A percentile compares a stretch with the other conserved stretches of the same genome.
Conservation (phyloP, 73 alveolate species). For the Tetrahymena borealis region DNA sequence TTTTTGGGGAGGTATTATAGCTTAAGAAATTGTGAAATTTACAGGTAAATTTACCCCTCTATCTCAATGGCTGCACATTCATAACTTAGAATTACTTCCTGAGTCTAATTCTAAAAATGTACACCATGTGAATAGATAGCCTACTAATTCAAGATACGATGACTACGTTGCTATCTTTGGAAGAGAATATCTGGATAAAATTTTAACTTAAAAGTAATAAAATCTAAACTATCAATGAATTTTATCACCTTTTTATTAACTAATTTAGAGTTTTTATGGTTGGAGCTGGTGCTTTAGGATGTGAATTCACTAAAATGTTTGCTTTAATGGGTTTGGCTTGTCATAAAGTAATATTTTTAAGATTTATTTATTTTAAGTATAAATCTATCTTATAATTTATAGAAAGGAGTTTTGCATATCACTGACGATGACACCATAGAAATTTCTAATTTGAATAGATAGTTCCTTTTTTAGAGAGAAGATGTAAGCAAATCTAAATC, state of each 20-base stretch:
- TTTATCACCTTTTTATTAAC: conserved; percentile 76
- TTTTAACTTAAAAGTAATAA: conserved; percentile 56
- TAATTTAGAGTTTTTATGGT: conserved; percentile 68
- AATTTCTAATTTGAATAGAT: conserved; percentile 94
- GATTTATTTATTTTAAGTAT: conserved; percentile 54
- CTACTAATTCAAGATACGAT: conserved; percentile 78
- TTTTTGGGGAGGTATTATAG: conserved; percentile 97
- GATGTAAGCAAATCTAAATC: conserved; percentile 92
- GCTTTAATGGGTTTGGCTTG: conserved; percentile 97
- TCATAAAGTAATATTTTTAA: conserved; percentile 38
- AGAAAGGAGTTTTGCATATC: conserved; percentile 75
- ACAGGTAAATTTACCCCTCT: conserved; percentile 98
- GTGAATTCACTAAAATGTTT: conserved; percentile 92
- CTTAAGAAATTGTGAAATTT: conserved; percentile 95
- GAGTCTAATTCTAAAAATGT: conserved; percentile 49
- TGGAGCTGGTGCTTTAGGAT: conserved; percentile 99
- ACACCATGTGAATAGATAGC: conserved; percentile 66
- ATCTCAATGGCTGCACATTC: conserved; percentile 35
- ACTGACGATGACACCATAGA: conserved; percentile 99
- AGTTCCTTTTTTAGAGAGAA: conserved; percentile 89
- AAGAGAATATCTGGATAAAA: conserved; percentile 74
- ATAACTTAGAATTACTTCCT: conserved; percentile 31
- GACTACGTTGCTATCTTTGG: conserved; percentile 94
- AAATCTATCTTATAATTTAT: conserved; percentile 73
- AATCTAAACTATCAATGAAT: conserved; percentile 68